Evolutionary conservation across 129 eudicot species (phyloP).

Genomic region (Chrysanthemum makinoi): DNA sequence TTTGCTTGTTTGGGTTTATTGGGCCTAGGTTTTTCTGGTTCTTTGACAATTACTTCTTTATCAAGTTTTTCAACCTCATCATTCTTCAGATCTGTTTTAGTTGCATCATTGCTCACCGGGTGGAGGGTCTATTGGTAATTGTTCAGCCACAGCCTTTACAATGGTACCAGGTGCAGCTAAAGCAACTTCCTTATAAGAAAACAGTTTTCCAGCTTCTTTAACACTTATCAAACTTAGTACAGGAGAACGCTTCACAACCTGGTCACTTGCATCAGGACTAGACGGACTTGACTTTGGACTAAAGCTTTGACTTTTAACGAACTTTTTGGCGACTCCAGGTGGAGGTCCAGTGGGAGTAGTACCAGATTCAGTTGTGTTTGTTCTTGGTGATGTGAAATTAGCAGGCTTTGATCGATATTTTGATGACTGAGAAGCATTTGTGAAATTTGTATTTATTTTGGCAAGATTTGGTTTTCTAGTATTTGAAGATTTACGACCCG

Average conservation of each 20-base stretch:
- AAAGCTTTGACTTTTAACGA: conserved; percentile 64
- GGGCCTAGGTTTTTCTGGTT: conserved; percentile 1
- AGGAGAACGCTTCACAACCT: conserved; percentile 46
- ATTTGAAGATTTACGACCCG: conserved; percentile 64
- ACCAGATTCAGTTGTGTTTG: conserved; percentile 42
- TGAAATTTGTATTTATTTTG: conserved; percentile 66
- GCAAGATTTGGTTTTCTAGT: conserved; percentile 72
- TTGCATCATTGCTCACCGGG: conserved; percentile 26
- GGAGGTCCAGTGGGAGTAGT: conserved; percentile 42
- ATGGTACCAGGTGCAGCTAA: conserved; percentile 92
- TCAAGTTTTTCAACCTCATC: conserved; percentile 25
- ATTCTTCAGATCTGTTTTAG: conserved; percentile 28
- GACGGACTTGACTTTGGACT: conserved; percentile 72
- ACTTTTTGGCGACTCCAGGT: conserved; percentile 46
- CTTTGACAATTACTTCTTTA: conserved; percentile 26
- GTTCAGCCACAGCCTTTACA: conserved; percentile 80
- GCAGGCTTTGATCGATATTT: conserved; percentile 54
- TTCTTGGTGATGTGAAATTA: conserved; percentile 55
- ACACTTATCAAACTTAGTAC: conserved; percentile 55
- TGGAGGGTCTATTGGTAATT: conserved; percentile 50
- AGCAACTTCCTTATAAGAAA: conserved; percentile 98
- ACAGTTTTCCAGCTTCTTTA: conserved; percentile 77
- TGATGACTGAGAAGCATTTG: conserved; percentile 48
- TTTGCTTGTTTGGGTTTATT: neutral
- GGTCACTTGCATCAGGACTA: conserved; percentile 62